Conservation (phyloP, 257 asterid genomes). For the Solanum bukasovii region DNA sequence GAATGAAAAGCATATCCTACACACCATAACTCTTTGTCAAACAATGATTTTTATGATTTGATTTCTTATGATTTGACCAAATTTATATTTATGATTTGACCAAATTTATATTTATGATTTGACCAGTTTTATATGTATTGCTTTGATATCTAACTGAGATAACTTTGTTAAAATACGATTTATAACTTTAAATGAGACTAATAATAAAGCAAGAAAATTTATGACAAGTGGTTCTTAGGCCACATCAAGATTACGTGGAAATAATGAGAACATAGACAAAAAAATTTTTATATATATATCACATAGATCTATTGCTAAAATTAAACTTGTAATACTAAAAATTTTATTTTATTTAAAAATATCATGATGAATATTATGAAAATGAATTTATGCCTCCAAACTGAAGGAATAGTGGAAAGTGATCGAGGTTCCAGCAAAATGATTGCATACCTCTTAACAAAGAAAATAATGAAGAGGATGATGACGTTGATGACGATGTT, state of each 20-base stretch:
- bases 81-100: not conserved
- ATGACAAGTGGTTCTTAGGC: not conserved
- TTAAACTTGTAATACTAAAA: too few relatives aligned
- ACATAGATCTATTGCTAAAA: not conserved
- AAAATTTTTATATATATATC: not conserved
- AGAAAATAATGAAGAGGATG: not conserved
- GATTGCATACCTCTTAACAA: too few relatives aligned
- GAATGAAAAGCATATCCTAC: not conserved
- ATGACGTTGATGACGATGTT: not conserved
- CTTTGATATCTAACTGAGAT: not conserved
- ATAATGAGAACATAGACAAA: not conserved
- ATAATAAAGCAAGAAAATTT: not conserved
- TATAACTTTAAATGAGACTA: not conserved
- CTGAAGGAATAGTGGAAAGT: too few relatives aligned
- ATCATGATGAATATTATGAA: not conserved
- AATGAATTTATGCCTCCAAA: too few relatives aligned
- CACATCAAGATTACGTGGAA: not conserved
- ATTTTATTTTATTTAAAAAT: too few relatives aligned
- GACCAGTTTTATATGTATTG: not conserved
- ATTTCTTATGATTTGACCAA: too few relatives aligned
- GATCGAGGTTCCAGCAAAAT: too few relatives aligned
- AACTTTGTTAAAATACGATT: not conserved
- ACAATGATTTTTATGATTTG: not conserved
- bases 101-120: too few relatives aligned
- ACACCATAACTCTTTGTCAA: not conserved